A percentile compares a stretch with the other conserved stretches of the same genome.
phyloP scores from a whole-genome alignment of 2,329 filamentous ascomycete species.

The Fusarium sp. region DNA sequence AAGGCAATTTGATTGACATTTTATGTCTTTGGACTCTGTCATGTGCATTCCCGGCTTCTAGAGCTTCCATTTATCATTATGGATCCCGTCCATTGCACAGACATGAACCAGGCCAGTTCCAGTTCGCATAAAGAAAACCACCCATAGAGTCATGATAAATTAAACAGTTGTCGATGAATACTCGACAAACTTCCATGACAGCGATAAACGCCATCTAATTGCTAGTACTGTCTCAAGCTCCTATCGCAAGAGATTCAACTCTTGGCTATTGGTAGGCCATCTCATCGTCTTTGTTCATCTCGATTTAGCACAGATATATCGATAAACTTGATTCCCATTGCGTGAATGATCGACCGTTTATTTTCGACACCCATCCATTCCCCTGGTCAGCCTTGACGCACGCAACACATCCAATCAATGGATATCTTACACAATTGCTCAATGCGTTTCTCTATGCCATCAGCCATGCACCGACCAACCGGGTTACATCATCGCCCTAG shows the following conservation, averaged over 20 bases:
- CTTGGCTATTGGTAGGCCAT: slow-evolving; percentile 1
- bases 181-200: background rate
- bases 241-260: background rate
- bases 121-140: slow-evolving; percentile 38
- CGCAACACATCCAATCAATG: slow-evolving; percentile 16
- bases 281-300: slow-evolving; percentile 23
- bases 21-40: background rate
- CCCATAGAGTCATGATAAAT: slow-evolving; percentile 9
- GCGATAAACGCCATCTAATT: background rate
- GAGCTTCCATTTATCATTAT: slow-evolving; percentile 13
- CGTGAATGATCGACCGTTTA: slow-evolving; percentile 28
- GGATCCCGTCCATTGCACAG: slow-evolving; percentile 32
- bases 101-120: slow-evolving; percentile 30
- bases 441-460: slow-evolving; percentile 17
- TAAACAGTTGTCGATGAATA: slow-evolving; percentile 1
- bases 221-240: slow-evolving; percentile 2
- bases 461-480: slow-evolving; percentile 33
- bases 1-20: background rate
- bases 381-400: slow-evolving; percentile 21
- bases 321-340: slow-evolving; percentile 6
- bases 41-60: slow-evolving; percentile 26
- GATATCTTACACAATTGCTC: slow-evolving; percentile 31
- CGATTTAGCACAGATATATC: slow-evolving; percentile 8
- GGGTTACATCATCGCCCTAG: slow-evolving; percentile 38
- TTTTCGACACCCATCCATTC: slow-evolving; percentile 8